Evolutionary conservation across 1,284 basidiomycete species (phyloP).

Genomic region (Thecaphora thlaspeos): DNA sequence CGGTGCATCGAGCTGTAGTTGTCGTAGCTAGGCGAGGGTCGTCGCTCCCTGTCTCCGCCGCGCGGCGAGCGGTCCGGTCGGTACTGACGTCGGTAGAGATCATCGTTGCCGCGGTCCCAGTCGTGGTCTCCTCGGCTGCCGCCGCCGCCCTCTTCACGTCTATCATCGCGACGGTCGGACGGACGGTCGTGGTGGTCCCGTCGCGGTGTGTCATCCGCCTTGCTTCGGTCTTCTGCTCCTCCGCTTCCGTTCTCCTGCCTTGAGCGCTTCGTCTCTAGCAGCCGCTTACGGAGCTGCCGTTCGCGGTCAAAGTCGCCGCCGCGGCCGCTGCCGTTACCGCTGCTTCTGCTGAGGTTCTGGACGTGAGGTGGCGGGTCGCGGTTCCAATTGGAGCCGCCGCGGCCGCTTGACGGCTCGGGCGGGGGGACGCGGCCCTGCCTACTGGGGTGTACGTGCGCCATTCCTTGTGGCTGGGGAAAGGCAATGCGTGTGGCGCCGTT

Average conservation of each 20-base stretch:
- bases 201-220: no score
- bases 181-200: no score
- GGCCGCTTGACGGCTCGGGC: neutral
- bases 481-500: no score
- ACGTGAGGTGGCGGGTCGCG: neutral
- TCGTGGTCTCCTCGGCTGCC: no score
- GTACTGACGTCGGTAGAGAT: neutral
- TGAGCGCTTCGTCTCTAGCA: neutral
- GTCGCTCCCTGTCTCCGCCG: neutral
- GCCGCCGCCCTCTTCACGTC: no score
- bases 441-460: neutral
- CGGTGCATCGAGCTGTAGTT: neutral
- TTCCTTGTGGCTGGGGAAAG: neutral
- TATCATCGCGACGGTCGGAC: no score
- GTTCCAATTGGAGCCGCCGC: neutral
- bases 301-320: neutral
- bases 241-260: neutral
- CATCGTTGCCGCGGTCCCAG: neutral
- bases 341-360: neutral
- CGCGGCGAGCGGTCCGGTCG: neutral
- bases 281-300: neutral
- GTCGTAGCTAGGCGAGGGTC: neutral
- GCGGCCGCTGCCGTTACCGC: no score
- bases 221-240: no score
- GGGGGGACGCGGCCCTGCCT: neutral